Conservation (phyloP, 768 basidiomycete genomes). For the Mrakia blollopis region DNA sequence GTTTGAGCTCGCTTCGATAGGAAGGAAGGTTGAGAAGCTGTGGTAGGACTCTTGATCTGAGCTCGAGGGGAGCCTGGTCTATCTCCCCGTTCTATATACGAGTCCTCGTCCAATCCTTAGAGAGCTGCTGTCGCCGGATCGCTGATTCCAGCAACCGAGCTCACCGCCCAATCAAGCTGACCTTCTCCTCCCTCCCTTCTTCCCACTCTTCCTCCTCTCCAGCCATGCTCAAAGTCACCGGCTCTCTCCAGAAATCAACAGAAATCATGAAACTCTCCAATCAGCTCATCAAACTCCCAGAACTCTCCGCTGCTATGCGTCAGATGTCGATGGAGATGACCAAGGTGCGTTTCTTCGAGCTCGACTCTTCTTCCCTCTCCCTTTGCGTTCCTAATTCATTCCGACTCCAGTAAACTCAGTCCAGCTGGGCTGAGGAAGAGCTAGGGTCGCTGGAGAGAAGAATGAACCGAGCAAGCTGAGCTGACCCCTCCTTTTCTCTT, state of each 20-base stretch:
- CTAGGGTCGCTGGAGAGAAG: no score
- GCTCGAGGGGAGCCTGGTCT: no score
- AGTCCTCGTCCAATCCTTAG: no score
- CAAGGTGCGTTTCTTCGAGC: slow-evolving; percentile 77
- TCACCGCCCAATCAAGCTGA: not conserved
- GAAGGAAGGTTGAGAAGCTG: no score
- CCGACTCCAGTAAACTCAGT: no score
- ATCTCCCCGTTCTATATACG: no score
- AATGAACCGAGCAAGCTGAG: no score
- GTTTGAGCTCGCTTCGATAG: not conserved
- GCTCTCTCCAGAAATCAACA: slow-evolving; percentile 93
- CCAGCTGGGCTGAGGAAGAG: no score
- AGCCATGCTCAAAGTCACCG: slow-evolving; percentile 97
- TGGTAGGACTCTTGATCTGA: no score
- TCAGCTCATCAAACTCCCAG: slow-evolving; percentile 80
- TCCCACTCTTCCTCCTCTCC: not conserved
- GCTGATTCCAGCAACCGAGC: no score
- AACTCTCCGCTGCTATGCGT: slow-evolving; percentile 86
- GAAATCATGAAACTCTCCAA: slow-evolving; percentile 99
- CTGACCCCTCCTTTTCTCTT: not conserved
- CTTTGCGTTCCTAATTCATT: not conserved
- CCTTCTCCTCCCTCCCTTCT: not conserved
- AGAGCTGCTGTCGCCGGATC: no score
- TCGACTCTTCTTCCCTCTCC: not conserved
- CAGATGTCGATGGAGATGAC: slow-evolving; percentile 99